These are phyloP conservation scores for Coemansia sp. DNA, from an alignment of 192 early-diverging fungal species.

Conservation along the genomic window DNA sequence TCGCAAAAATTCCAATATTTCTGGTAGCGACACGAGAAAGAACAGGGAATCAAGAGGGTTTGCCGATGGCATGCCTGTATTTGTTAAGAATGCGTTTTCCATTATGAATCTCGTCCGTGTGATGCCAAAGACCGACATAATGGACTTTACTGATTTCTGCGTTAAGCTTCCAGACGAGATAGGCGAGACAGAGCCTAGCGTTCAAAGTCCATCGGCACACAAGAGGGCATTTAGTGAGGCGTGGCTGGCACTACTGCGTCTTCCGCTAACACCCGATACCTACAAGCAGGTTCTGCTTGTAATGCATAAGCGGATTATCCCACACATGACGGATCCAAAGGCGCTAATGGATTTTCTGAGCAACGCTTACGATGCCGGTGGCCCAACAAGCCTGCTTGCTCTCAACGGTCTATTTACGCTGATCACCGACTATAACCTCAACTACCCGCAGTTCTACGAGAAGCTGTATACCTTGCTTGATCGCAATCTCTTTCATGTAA, in stretches of 20 bases:
- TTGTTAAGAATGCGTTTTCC: conserved; percentile 62
- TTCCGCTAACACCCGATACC: conserved; percentile 67
- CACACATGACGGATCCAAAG: conserved; percentile 76
- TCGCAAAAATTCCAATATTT: not conserved
- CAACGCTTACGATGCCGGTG: conserved; percentile 85
- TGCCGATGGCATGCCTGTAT: conserved; percentile 33
- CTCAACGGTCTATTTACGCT: conserved; percentile 95
- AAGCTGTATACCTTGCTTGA: conserved; percentile 94
- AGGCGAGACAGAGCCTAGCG: conserved; percentile 12
- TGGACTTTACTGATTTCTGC: conserved; percentile 68
- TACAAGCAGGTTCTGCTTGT: conserved; percentile 82
- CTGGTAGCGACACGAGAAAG: not conserved
- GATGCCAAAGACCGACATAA: conserved; percentile 56
- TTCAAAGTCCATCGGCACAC: conserved; percentile 62
- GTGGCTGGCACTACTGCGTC: conserved; percentile 77
- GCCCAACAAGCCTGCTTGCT: conserved; percentile 85
- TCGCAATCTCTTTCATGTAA: conserved; percentile 85
- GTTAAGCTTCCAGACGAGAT: conserved; percentile 10
- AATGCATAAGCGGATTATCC: conserved; percentile 89
- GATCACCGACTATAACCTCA: conserved; percentile 92
- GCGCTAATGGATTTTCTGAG: conserved; percentile 93
- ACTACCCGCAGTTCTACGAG: conserved; percentile 97
- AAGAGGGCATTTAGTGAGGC: conserved; percentile 72
- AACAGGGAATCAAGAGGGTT: not conserved
- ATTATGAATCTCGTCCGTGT: conserved; percentile 62